Evolutionary conservation across 352 stramenopile species (phyloP), one percentile per base, ranked within the genome.

Genomic region (Phytopythium kandeliae): DNA sequence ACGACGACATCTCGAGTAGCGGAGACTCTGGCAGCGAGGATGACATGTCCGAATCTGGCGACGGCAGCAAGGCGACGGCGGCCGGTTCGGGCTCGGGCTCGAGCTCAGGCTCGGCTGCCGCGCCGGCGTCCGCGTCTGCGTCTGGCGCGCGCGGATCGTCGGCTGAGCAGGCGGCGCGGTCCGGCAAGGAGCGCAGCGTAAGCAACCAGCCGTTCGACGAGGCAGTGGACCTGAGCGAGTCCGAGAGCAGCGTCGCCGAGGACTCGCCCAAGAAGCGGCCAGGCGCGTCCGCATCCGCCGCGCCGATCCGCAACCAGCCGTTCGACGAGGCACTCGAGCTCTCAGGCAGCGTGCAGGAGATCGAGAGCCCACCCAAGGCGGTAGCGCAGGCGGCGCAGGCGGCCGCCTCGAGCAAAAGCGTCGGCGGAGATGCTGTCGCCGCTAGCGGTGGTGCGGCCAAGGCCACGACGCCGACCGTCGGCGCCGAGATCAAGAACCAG

Each of bases 141-240:
- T 31, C 48, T 0, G 37, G 13, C 9, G 46, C 21, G 10, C 49
- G 50, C 4, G 57, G 55, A 44, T 16, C 30, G 0, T 54, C 53
- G 9, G 55, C 51, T 9, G 60, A 41, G 37, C 57, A 64, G 33
- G 40, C 50, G 3, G 55, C 38, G 26, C 62, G 37, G 9, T 54
- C 43, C 6, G 77, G 62, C 35, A 78, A 62, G 30, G 71, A 86
- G 56, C 78, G 76, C 4, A 63, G 56, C 26, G 58, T 92, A 10
- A 63, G 65, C 53, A 94, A 94, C 46, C 83, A 94, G 67, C 83
- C 83, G 12, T 94, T 94, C 38, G 85, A 96, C 45, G 86, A 94
- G 52, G 74, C 81, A 12, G 55, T 96, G n/a, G 85, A 95, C 44
- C 62, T 96, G 47, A 95, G 84, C 48, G 85, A 94, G 58, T 95